Evolutionary conservation across 768 basidiomycete genomes (phyloP), one percentile per base, ranked within the genome.

Genomic region (Lactarius akahatsu): DNA sequence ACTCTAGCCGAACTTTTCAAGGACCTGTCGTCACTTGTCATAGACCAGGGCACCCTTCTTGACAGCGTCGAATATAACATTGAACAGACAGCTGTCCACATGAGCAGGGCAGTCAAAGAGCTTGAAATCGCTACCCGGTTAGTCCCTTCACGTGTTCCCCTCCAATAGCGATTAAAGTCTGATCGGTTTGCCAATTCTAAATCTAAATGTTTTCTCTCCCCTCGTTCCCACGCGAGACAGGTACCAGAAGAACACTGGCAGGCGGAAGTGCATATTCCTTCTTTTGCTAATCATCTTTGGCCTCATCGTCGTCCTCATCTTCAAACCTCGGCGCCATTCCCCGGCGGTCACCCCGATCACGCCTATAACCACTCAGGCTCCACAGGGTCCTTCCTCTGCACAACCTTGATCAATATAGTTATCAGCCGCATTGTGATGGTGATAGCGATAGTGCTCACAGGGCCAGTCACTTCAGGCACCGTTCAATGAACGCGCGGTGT

Each of bases 31-130:
- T 84, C 84, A 41, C 85, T 99, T 63, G 94, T 99, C 66, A 98
- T 98, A 69, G 97, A 98, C 78, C 97, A 99, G 74, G 97, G 97
- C 34, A 98, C 96, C 34, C 84, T 99, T 38, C 83, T 98, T 63
- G 97, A 98, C 77, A 94, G 93, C 43, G 85, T 98, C 63, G 97
- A 99, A 77, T 99, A 94, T 78, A 99, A 99, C 75, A 91, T 99
- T 61, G 94, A 98, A 76, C 89, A 92, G 76, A 92, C 96, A 5
- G 90, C 90, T 20, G 84, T 85, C 38, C 86, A 93, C 60, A 83
- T 96, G 74, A 77, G 87, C 63, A 91, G 92, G 55, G 94, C 95
- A 26, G 94, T 91, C 43, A 85, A 86, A 72, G 94, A 97, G 71
- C 81, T 99, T 58, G 80, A 89, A 63, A 80, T 86, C 16, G 97